Base-by-base conservation (phyloP, 2,329 filamentous ascomycete species). In the Fusarium mangiferae region DNA sequence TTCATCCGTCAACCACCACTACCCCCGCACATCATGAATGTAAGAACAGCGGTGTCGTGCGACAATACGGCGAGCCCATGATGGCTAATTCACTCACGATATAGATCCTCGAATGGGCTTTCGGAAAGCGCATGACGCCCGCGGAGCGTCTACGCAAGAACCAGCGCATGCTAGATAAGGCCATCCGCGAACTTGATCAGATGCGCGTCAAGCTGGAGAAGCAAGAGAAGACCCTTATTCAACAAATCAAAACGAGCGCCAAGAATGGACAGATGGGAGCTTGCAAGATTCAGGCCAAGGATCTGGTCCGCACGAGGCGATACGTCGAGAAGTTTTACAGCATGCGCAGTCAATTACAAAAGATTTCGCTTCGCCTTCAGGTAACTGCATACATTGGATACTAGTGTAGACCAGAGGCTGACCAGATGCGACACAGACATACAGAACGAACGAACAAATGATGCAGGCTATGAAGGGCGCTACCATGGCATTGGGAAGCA, bases 381-480 rank as follows among this genome's bases (percentile, higher is more conserved):
- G 94, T 96, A 48, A 70, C 30, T 20, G 30, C 22, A 57, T 55
- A 22, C 18, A 12, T 51, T 22, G 45, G 30, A 44, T 17, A 41
- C 22, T 6, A 26, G 28, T n/a, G n/a, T 18, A 42, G 26, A 22
- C n/a, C n/a, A 18, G 30, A 62, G 24, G 52, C 74, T 78, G 55
- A 78, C 64, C 4, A 33, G 39, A 24, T 59, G 38, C 48, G 15
- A 22, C 30, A 28, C 78, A 98, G 94, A 99, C 96, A 56, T 96
- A 98, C 74, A 92, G 96, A 74, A 98, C 95, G 76, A 99, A 99
- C 83, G 96, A 99, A 83, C 96, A 98, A 84, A 99, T 99, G 96
- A 98, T 98, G 95, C 94, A 98, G 83, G 96, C 95, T 14, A 98
- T 99, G 96, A 99, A 98, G 84, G 96, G 96, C 39, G 96, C 96